Evolutionary conservation across 345 rosid species (phyloP).

Genomic region (Anacardium occidentale): DNA sequence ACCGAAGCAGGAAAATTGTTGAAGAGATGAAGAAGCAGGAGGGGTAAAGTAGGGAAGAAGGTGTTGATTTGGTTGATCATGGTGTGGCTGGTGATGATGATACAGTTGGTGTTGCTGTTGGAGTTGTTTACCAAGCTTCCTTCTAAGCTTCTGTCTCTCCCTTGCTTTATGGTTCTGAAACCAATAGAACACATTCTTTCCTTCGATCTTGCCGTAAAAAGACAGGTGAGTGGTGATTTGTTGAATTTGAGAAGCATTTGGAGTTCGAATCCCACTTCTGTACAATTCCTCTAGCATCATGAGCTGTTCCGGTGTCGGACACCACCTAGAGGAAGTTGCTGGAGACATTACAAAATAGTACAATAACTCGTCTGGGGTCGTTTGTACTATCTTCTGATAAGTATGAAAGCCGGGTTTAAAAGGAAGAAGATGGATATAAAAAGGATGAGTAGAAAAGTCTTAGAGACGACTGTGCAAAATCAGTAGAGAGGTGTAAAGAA

Average conservation of each 20-base stretch:
- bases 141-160: constrained; percentile 78
- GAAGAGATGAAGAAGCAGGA: constrained; percentile 27
- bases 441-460: neutral
- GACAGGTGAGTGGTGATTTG: constrained; percentile 80
- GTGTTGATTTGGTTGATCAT: constrained; percentile 25
- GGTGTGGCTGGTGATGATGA: constrained; percentile 25
- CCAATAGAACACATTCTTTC: constrained; percentile 96
- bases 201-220: constrained; percentile 74
- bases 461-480: no score
- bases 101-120: constrained; percentile 53
- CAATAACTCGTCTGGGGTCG: no score
- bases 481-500: constrained; percentile 6
- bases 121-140: constrained; percentile 69
- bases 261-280: constrained; percentile 74
- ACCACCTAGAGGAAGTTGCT: constrained; percentile 79
- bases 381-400: constrained; percentile 1
- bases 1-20: constrained; percentile 24
- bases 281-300: constrained; percentile 92
- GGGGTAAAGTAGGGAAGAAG: constrained; percentile 39
- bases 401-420: neutral
- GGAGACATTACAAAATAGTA: constrained; percentile 47
- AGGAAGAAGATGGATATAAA: neutral
- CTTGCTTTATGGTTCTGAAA: constrained; percentile 98
- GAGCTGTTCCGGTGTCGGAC: constrained; percentile 93
- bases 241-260: constrained; percentile 81